Evolutionary conservation across 2,329 filamentous ascomycete genomes (phyloP).

Genomic region (Diplodia corticola): DNA sequence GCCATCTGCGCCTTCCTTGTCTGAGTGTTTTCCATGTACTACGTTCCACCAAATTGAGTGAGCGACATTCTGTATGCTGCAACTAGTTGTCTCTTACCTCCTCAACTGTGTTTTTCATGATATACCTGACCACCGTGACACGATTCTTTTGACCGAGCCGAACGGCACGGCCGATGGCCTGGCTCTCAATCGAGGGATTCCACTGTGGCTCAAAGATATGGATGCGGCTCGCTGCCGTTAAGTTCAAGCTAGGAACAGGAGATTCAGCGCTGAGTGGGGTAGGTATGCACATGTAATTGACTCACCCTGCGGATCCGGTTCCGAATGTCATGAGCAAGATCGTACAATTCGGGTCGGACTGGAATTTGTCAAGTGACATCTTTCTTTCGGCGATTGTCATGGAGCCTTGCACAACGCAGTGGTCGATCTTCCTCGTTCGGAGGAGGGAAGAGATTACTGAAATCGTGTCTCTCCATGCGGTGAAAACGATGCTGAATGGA

Average conservation of each 20-base stretch:
- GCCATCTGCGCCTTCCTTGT: neutral
- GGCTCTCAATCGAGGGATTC: slow-evolving; percentile 34
- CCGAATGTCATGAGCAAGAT: slow-evolving; percentile 31
- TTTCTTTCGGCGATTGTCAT: slow-evolving; percentile 24
- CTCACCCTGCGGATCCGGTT: slow-evolving; percentile 29
- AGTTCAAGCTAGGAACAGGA: slow-evolving; percentile 9
- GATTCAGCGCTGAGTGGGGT: too few relatives aligned
- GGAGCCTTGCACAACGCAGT: slow-evolving; percentile 27
- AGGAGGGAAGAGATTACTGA: neutral
- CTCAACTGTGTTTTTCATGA: slow-evolving; percentile 33
- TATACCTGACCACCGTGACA: slow-evolving; percentile 31
- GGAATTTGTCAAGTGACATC: slow-evolving; percentile 25
- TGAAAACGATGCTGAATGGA: neutral
- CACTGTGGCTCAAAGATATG: slow-evolving; percentile 35
- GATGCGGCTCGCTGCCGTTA: slow-evolving; percentile 27
- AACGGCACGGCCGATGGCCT: slow-evolving; percentile 31
- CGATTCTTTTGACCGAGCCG: slow-evolving; percentile 30
- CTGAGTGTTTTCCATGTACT: neutral
- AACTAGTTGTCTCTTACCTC: slow-evolving; percentile 1
- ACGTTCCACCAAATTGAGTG: neutral
- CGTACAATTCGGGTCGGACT: slow-evolving; percentile 25
- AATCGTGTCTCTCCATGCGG: neutral
- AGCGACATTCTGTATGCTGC: neutral
- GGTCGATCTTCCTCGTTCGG: neutral
- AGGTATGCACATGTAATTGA: neutral